Evolutionary conservation across 2,329 filamentous ascomycete genomes (phyloP).

Genomic region (Hypoxylon sp.): DNA sequence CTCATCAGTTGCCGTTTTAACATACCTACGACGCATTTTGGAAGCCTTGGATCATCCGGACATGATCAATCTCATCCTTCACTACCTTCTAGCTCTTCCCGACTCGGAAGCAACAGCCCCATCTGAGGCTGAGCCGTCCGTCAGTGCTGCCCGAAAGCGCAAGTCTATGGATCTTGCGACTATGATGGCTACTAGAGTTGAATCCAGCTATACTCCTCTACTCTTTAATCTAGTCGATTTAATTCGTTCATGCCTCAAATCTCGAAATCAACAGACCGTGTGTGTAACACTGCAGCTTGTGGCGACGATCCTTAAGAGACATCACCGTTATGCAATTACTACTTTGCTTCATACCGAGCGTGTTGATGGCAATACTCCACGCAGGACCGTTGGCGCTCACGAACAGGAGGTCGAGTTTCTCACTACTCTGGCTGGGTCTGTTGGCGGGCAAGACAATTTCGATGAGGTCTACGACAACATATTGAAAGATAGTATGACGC

Average conservation of each 20-base stretch:
- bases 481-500: conserved; percentile 73
- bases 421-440: conserved; percentile 70
- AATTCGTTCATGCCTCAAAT: conserved; percentile 83
- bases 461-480: conserved; percentile 77
- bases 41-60: conserved; percentile 93
- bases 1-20: conserved; percentile 94
- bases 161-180: conserved; percentile 90
- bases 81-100: conserved; percentile 87
- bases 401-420: conserved; percentile 78
- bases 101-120: conserved; percentile 56
- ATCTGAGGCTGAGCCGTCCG: conserved; percentile 56
- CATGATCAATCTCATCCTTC: conserved; percentile 91
- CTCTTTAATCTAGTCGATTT: conserved; percentile 95
- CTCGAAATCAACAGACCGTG: conserved; percentile 86
- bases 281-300: conserved; percentile 88
- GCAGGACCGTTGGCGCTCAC: conserved; percentile 76
- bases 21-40: conserved; percentile 88
- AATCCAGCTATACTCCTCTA: conserved; percentile 78
- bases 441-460: conserved; percentile 75
- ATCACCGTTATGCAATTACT: conserved; percentile 85
- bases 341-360: conserved; percentile 76
- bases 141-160: conserved; percentile 77
- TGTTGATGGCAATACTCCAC: conserved; percentile 60
- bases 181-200: conserved; percentile 77
- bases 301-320: conserved; percentile 84